Base-by-base conservation (phyloP, 164 flowering plant genomes). In the Vitis labrusca region DNA sequence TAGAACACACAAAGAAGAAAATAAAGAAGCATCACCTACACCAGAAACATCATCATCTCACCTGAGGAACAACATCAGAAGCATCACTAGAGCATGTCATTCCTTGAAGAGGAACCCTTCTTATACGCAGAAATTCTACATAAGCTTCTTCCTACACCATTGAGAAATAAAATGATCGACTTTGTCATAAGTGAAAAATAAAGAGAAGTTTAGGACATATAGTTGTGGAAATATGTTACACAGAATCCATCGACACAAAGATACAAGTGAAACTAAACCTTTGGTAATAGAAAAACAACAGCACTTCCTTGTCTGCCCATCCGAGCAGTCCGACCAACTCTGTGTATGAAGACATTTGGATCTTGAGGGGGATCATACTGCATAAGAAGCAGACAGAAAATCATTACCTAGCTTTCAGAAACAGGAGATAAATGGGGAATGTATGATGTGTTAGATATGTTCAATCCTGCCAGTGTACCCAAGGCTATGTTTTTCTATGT, bases 341-440 rank as follows among this genome's bases (percentile, higher is more conserved):
- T 87, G 71, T 93, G 99, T 63, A 95, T 66, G 73, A 95, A 93
- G 50, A 90, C 92, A 77, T 87, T 88, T 71, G 98, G 94, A 79
- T 95, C 94, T 78, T 93, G 94, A 50, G 98, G 99, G 37, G 97
- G 94, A 68, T 95, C 99, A 87, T 90, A 95, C 99, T 93, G 91
- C 88, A 84, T 64, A 65, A 48, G 54, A 19, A 75, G 74, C 66
- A 72, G 50, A 65, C 5, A 48, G 4, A 63, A 27, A 59, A 16
- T 29, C 10, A 59, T 53, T 9, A 15, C 12, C 56, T 50, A 17
- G 9, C 12, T 14, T 37, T 50, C 54, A 60, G 27, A 12, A 10
- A 48, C 27, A 49, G 50, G n/a, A 10, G 53, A 15, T n/a, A 59
- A 14, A 66, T 17, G 15, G 7, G 56, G 56, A 53, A 7, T 13